These are phyloP conservation scores for Cordyceps pruinosa DNA, from an alignment of 2,329 filamentous ascomycete species.

Conservation along the genomic window DNA sequence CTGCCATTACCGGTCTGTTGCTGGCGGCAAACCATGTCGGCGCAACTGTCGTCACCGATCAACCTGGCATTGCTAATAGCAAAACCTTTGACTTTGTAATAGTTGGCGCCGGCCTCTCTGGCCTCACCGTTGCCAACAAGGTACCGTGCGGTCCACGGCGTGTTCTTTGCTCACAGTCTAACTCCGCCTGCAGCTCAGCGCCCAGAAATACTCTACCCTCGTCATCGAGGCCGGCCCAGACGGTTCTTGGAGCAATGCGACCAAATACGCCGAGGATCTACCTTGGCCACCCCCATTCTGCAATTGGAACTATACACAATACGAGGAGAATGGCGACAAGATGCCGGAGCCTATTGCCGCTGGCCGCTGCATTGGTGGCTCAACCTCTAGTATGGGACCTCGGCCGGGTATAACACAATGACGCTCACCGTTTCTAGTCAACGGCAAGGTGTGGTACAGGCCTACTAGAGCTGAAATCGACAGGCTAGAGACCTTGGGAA, in stretches of 20 bases:
- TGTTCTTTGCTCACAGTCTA: background rate
- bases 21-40: background rate
- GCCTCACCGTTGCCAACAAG: constrained; percentile 22
- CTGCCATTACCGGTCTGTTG: background rate
- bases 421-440: constrained; percentile 15
- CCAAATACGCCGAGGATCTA: constrained; percentile 15
- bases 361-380: constrained; percentile 21
- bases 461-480: constrained; percentile 19
- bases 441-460: constrained; percentile 21
- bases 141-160: background rate
- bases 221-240: constrained; percentile 21
- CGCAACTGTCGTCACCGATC: constrained; percentile 18
- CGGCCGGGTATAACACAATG: no score
- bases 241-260: constrained; percentile 16
- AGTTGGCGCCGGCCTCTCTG: constrained; percentile 32
- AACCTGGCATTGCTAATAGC: constrained; percentile 8
- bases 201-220: constrained; percentile 17
- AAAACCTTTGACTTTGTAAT: constrained; percentile 26
- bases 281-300: constrained; percentile 16
- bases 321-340: constrained; percentile 16
- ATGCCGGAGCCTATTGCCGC: constrained; percentile 15
- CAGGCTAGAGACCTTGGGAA: constrained; percentile 16
- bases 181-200: constrained; percentile 16
- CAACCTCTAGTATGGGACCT: constrained; percentile 18
- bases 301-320: constrained; percentile 19